Base-by-base conservation (phyloP, 805 yeast species). In the Sugiyamaella floridensis region DNA sequence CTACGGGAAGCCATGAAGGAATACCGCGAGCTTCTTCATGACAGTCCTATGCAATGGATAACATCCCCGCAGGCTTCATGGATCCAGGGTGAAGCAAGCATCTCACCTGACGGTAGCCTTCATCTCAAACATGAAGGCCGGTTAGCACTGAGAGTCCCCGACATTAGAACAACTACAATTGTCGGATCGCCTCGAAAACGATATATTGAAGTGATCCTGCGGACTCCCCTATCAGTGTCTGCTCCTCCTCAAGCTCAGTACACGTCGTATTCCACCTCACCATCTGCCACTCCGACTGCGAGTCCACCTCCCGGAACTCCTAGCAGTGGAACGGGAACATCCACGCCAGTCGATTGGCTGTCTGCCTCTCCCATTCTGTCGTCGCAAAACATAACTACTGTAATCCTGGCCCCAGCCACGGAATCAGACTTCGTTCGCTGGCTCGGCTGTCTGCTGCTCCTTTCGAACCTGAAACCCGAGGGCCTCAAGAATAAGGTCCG, bases 1-100 rank as follows among this genome's bases (percentile, higher is more conserved):
- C 44, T 56, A 1, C n/a, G 32, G 22, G 48, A 42, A 10, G 29
- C 55, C 8, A 57, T 57, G 60, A 46, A 48, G 15, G 52, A 56
- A 12, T 44, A 34, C 34, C 49, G 48, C 12, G 10, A 20, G 8
- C 29, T 56, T 8, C 47, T 37, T 8, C 19, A 15, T 4, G 61
- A 56, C 12, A 34, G 50, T 10, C 56, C 57, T 10, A 41, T 58
- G n/a, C 56, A 58, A 22, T 58, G 61, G 61, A 52, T 56, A 11
- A 49, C 56, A 1, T 50, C 58, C 26, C 28, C 50, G 15, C 26
- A 50, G 10, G 43, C 47, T 9, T 22, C 14, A 9, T 50, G 51
- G 52, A 34, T 28, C 3, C 45, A 40, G 15, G 61, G 57, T 1
- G 47, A 40, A 2, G 61, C 56, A 16, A 37, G 40, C 11, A 50